Evolutionary conservation across 805 yeast species (phyloP), one percentile per base, ranked within the genome.

Genomic region (Candida xyloterini): DNA sequence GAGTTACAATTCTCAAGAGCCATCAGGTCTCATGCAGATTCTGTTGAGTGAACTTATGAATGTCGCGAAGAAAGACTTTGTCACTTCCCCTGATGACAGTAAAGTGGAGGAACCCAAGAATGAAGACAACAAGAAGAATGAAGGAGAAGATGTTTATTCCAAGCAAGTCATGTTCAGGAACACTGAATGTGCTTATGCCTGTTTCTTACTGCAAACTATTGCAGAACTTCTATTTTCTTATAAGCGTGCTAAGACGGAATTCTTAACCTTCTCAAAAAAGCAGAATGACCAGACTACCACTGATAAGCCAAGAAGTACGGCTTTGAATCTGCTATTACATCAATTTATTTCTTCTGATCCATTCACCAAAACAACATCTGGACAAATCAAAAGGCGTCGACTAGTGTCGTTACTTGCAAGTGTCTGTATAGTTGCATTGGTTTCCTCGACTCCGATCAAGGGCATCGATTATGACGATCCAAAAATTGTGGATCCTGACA

Each of bases 171-270:
- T 74, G 10, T 59, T 71, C 32, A 70, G 66, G 40, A 84, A 84
- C 54, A 65, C 69, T 7, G 70, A 74, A 22, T 85, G 81, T 59
- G 71, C 80, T 0, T 81, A 84, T 51, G 77, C 79, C 43, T 73
- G 81, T 30, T 89, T 81, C 57, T 60, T 90, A 33, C 62, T 90
- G 27, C 85, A 80, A 48, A 63, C 78, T 0, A 60, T 89, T 27
- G 72, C 80, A 0, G 97, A 90, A 50, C 62, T 88, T 7, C 60
- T 90, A 7, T 76, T 81, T 2, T 84, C 96, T 2, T 90, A 89
- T 57, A 83, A 81, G 46, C 81, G 80, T 46, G 77, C 89, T 35
- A 90, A 90, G 57, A 71, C 84, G 35, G 96, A 89, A 52, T 84
- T 90, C 52, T 64, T 89, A 41, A 80, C 91, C 0, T 90, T 77